Evolutionary conservation across 2,329 filamentous ascomycete species (phyloP).

Genomic region (Colletotrichum agaves): DNA sequence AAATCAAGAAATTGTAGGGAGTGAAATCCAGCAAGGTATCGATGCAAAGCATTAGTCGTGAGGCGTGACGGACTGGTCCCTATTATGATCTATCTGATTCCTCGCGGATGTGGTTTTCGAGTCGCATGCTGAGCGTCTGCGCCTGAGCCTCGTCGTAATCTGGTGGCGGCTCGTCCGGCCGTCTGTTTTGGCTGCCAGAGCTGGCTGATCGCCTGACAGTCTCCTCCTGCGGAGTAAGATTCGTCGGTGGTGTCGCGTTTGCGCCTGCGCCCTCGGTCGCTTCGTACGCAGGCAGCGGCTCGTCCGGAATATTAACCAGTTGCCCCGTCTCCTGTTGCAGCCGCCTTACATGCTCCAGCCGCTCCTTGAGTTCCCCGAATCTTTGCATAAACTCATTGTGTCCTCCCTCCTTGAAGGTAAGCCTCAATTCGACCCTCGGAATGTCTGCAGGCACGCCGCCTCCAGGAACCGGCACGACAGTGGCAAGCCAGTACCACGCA

Average conservation of each 20-base stretch:
- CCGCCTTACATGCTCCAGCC: conserved; percentile 83
- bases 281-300: conserved; percentile 90
- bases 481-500: conserved; percentile 87
- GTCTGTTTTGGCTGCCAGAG: conserved; percentile 49
- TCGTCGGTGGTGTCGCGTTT: conserved; percentile 40
- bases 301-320: conserved; percentile 76
- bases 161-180: conserved; percentile 82
- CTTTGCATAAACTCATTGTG: conserved; percentile 88
- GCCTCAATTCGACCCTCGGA: conserved; percentile 79
- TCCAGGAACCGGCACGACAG: conserved; percentile 82
- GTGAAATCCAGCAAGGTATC: conserved; percentile 35
- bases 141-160: conserved; percentile 92
- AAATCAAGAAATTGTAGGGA: conserved; percentile 29
- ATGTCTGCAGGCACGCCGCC: conserved; percentile 83
- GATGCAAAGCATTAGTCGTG: conserved; percentile 30
- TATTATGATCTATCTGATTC: conserved; percentile 72
- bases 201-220: conserved; percentile 49
- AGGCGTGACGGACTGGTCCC: conserved; percentile 8
- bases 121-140: conserved; percentile 67
- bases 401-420: conserved; percentile 95
- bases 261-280: conserved; percentile 55
- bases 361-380: conserved; percentile 87
- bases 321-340: conserved; percentile 76
- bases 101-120: conserved; percentile 78
- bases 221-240: conserved; percentile 45